Base-by-base conservation (phyloP, 805 yeast genomes). In the Lipomyces chichibuensis region DNA sequence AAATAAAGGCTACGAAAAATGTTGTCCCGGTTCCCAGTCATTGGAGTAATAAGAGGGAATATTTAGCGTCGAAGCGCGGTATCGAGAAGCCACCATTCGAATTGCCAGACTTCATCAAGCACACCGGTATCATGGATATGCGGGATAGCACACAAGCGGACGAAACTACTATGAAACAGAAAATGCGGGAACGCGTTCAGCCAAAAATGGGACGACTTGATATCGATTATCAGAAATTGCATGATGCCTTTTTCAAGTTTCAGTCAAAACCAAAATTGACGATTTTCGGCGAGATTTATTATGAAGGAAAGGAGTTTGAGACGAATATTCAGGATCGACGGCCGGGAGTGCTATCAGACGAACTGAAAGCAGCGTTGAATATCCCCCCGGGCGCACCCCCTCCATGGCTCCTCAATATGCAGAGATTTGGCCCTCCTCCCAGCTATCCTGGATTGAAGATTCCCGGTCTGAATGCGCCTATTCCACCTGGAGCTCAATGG, bases 71-170 rank as follows among this genome's bases (percentile, higher is more conserved):
- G 0, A 84, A 87, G 69, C 82, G 89, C 61, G 89, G 93, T 0
- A 69, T 86, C 27, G 92, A 87, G 63, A 87, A 87, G 72, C 83
- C 83, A 9, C 91, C 92, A 0, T 94, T 90, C 75, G 85, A 86
- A 74, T 80, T 94, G 25, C 98, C 98, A 0, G 82, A 85, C 54
- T 90, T 85, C 72, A 91, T 95, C 52, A 82, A 80, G 52, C 91
- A 87, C 62, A 93, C 98, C 0, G 97, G 97, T 1, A 92, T 94
- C 33, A 84, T 87, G 69, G 92, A 90, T 64, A 90, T 94, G 96
- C 84, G 98, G 75, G 85, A 86, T 64, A 85, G 87, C 69, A 76
- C 80, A 3, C 78, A 79, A 17, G 77, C 73, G 2, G 73, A 68
- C 35, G 76, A 75, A 1, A 79, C 84, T 14, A 82, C 87, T 0